Percentiles rank a stretch among this genome's conserved stretches.
These are phyloP conservation scores for Pachysandra terminalis DNA, from an alignment of 164 flowering plant species.

Conservation along the genomic window DNA sequence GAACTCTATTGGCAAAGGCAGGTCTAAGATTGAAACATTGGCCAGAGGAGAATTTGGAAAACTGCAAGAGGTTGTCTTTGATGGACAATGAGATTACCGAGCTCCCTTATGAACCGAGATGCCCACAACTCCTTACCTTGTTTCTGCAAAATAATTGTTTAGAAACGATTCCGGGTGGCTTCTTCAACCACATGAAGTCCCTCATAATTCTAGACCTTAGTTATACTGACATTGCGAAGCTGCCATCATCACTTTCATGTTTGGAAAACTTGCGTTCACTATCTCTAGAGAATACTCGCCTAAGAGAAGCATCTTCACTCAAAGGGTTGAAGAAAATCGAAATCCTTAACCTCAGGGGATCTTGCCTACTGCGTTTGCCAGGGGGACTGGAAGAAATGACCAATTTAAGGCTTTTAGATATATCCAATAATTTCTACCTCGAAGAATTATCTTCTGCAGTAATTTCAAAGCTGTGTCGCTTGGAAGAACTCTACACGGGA, in stretches of 20 bases:
- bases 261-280: slow-evolving; percentile 13
- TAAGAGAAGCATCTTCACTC: not conserved
- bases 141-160: not conserved
- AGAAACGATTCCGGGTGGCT: not conserved
- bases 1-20: slow-evolving; percentile 1
- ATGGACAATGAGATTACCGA: not conserved
- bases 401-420: slow-evolving; percentile 9
- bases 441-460: not conserved
- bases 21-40: slow-evolving; percentile 6
- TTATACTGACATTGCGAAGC: not conserved
- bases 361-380: not conserved
- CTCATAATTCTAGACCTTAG: slow-evolving; percentile 12
- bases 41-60: slow-evolving; percentile 8
- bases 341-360: not conserved
- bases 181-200: slow-evolving; percentile 13
- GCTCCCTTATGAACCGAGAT: slow-evolving; percentile 4
- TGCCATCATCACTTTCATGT: slow-evolving; percentile 6
- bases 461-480: slow-evolving; percentile 5
- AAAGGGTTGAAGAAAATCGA: not conserved
- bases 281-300: not conserved
- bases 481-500: slow-evolving; percentile 11
- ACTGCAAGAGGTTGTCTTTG: slow-evolving; percentile 4
- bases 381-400: not conserved
- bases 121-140: slow-evolving; percentile 10
- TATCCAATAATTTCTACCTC: not conserved